Evolutionary conservation across 805 yeast genomes (phyloP), one percentile per base, ranked within the genome.

Genomic region (Candida qinlingensis): DNA sequence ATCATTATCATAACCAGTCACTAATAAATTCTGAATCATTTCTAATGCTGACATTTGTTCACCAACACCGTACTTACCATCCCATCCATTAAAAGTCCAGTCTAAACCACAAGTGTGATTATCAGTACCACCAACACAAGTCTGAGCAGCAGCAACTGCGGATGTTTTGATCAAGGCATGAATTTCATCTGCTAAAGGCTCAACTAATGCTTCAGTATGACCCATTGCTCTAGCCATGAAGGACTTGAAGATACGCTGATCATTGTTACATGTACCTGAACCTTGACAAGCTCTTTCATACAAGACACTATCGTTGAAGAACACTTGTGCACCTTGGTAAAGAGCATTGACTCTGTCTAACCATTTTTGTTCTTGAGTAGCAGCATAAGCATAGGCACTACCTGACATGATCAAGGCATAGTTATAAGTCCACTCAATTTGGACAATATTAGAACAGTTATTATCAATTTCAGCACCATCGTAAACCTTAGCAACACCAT

Each of bases 41-140:
- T 86, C 94, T 51, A 84, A 69, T 0, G 94, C 87, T 44, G 76
- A 69, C 80, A 86, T 81, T 66, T 86, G 89, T 66, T 86, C 95
- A 55, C 94, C 94, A 29, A 87, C 68, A 29, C 95, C 94, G 60
- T 76, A 86, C 39, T 58, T 52, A 0, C 77, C 82, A 64, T 86
- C 94, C 79, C 85, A 77, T 3, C 77, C 74, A 5, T 69, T 63
- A 10, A 64, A 54, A 8, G 72, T 64, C 95, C 95, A 86, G 64
- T 77, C 72, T 50, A 77, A 63, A 34, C 92, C 94, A 72, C 95
- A 86, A 0, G 94, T 86, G 58, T 79, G 82, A 9, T 82, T 81
- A 66, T 86, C 94, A 7, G 67, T 53, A 60, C 92, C 94, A 59
- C 92, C 94, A 12, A 76, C 64, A 66, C 94, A 86, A 1, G 89